Evolutionary conservation across 2,329 filamentous ascomycete genomes (phyloP).

Genomic region (Seiridium unicorne): DNA sequence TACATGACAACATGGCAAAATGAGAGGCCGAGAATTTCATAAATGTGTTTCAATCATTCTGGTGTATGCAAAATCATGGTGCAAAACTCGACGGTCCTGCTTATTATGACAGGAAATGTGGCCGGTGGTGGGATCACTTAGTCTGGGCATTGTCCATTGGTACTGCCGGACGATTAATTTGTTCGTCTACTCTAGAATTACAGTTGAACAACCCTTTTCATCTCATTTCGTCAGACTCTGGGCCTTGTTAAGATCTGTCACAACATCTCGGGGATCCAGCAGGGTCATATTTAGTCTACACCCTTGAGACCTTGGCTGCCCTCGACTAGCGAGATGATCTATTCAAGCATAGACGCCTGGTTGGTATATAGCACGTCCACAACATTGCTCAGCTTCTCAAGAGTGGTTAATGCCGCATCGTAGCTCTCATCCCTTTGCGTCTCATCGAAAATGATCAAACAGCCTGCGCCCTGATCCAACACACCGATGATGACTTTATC

Average conservation of each 20-base stretch:
- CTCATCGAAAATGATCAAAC: slow-evolving; percentile 96
- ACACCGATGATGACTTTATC: slow-evolving; percentile 99
- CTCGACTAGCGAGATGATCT: slow-evolving; percentile 24
- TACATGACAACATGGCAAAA: background rate
- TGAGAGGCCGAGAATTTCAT: no score
- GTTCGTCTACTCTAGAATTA: background rate
- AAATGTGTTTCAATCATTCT: no score
- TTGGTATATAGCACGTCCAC: slow-evolving; percentile 98
- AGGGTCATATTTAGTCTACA: no score
- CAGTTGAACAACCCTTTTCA: background rate
- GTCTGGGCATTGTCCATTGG: background rate
- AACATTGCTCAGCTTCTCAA: slow-evolving; percentile 95
- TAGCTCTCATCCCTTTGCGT: slow-evolving; percentile 90
- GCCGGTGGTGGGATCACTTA: background rate
- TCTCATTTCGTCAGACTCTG: background rate
- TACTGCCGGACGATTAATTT: background rate
- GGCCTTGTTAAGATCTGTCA: background rate
- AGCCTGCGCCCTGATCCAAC: slow-evolving; percentile 94
- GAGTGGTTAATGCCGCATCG: slow-evolving; percentile 89
- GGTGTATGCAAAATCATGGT: no score
- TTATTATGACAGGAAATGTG: no score
- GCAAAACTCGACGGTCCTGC: no score
- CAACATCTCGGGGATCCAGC: no score
- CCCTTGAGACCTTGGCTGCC: no score
- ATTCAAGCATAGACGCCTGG: slow-evolving; percentile 94